Evolutionary conservation across 2,329 filamentous ascomycete species (phyloP).

Genomic region (Exophiala sideris): DNA sequence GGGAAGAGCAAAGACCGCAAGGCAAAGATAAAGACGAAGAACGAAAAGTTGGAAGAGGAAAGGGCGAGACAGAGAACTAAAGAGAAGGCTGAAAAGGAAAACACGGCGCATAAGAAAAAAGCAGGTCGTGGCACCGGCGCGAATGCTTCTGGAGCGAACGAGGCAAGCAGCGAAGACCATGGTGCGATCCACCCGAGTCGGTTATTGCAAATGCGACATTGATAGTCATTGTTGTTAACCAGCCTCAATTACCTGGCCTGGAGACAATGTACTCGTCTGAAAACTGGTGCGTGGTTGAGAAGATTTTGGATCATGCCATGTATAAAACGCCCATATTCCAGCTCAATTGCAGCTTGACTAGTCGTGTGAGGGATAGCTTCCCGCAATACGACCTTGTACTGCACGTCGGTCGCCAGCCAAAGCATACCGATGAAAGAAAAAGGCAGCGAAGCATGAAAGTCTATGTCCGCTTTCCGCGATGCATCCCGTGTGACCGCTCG

Average conservation of each 20-base stretch:
- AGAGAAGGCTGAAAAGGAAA: constrained; percentile 32
- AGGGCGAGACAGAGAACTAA: constrained; percentile 50
- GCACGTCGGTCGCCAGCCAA: neutral
- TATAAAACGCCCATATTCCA: constrained; percentile 4
- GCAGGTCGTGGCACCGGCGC: constrained; percentile 27
- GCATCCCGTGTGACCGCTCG: constrained; percentile 3
- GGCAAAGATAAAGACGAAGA: constrained; percentile 80
- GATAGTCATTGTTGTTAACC: neutral
- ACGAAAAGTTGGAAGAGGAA: constrained; percentile 74
- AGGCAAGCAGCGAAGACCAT: constrained; percentile 29
- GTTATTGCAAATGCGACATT: constrained; percentile 34
- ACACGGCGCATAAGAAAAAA: constrained; percentile 35
- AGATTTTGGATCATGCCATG: constrained; percentile 12
- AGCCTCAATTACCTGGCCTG: neutral
- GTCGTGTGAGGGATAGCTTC: constrained; percentile 12
- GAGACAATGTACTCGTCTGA: neutral
- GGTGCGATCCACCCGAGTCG: constrained; percentile 45
- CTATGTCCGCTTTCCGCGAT: constrained; percentile 24
- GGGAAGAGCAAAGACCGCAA: constrained; percentile 69
- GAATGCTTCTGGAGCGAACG: constrained; percentile 12
- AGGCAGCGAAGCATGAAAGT: constrained; percentile 19
- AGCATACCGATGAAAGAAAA: neutral
- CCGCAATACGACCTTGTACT: neutral
- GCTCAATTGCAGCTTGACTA: constrained; percentile 20
- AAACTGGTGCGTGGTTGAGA: constrained; percentile 1